phyloP scores from a whole-genome alignment of 306 rosid genomes.

The Fragaria nilgerrensis region DNA sequence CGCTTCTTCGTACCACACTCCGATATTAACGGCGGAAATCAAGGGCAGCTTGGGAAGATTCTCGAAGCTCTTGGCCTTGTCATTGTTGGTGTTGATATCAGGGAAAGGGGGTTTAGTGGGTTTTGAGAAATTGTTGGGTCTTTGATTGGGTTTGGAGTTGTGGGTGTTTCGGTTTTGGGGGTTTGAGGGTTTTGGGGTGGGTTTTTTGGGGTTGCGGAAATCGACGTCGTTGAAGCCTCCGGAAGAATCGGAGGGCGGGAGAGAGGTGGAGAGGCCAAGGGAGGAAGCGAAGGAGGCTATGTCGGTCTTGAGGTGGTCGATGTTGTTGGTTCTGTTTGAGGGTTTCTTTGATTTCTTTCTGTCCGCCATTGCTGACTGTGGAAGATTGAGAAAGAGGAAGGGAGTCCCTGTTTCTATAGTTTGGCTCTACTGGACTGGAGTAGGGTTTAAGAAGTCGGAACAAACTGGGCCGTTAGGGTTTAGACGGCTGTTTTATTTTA shows the following conservation, averaged over 20 bases:
- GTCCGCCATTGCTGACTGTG: constrained; percentile 53
- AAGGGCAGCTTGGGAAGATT: constrained; percentile 76
- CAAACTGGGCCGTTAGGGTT: not conserved
- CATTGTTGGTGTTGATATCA: constrained; percentile 30
- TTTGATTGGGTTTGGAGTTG: constrained; percentile 24
- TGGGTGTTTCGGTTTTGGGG: constrained; percentile 30
- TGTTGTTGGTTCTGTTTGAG: constrained; percentile 39
- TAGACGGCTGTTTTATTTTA: not conserved
- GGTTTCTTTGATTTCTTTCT: constrained; percentile 39
- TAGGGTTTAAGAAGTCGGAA: not conserved
- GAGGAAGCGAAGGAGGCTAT: constrained; percentile 82
- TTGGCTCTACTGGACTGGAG: not conserved
- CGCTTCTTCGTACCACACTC: constrained; percentile 76
- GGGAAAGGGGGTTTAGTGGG: constrained; percentile 58
- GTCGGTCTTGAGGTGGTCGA: constrained; percentile 56
- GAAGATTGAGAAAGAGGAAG: not conserved
- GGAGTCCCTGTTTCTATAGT: not conserved
- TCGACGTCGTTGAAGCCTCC: constrained; percentile 84
- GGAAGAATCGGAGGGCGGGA: constrained; percentile 53
- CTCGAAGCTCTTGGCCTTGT: constrained; percentile 39
- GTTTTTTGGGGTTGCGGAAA: constrained; percentile 54
- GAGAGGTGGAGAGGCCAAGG: constrained; percentile 64
- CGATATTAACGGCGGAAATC: constrained; percentile 55
- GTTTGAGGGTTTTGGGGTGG: constrained; percentile 28
- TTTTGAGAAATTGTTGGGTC: constrained; percentile 37